Evolutionary conservation across 73 alveolate genomes (phyloP).

Genomic region (Paramecium caudatum): DNA sequence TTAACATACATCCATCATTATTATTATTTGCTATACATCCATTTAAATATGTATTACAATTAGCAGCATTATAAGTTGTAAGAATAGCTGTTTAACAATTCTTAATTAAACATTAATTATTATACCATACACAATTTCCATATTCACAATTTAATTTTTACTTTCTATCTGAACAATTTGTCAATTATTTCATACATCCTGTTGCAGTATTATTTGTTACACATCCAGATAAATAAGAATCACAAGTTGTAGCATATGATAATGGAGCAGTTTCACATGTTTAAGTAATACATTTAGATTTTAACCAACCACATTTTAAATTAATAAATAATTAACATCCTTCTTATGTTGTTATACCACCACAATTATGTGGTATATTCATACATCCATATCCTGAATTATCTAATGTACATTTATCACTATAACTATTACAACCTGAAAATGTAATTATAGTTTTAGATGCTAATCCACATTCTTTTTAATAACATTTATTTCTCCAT

Average conservation of each 20-base stretch:
- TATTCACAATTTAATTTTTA: no score
- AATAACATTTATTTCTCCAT: conserved; percentile 20
- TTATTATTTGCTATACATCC: background rate
- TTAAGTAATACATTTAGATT: background rate
- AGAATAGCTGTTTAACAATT: no score
- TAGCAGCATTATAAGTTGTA: background rate
- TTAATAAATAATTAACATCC: no score
- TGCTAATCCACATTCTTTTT: conserved; percentile 12
- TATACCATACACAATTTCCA: no score
- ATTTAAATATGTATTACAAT: background rate
- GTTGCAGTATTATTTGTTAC: background rate
- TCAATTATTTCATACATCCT: no score
- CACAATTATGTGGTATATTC: conserved; percentile 22
- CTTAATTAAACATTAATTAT: no score
- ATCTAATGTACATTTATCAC: conserved; percentile 1
- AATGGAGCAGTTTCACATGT: conserved; percentile 5
- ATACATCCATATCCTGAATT: conserved; percentile 43
- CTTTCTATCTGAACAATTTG: no score
- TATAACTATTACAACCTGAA: background rate
- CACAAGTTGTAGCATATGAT: background rate
- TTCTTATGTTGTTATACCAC: background rate
- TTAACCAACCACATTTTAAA: background rate
- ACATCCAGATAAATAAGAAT: background rate
- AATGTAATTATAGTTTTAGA: background rate
- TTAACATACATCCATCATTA: conserved; percentile 53